Base-by-base conservation (phyloP, 2,329 filamentous ascomycete genomes). In the Pseudocercospora crystallina region DNA sequence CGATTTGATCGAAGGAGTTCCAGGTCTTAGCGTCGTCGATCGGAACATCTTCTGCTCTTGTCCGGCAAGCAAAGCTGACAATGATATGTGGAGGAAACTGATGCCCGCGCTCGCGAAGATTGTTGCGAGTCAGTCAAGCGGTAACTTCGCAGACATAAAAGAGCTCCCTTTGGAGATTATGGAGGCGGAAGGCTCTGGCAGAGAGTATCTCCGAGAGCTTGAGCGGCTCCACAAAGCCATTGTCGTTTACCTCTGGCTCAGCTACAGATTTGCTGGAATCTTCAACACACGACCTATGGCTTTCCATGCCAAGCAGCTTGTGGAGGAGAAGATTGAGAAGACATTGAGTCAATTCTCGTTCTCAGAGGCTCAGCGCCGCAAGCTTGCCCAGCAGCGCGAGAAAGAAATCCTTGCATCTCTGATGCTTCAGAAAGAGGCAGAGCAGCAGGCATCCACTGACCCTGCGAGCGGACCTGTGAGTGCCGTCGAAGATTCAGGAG, bases 181-280 rank as follows among this genome's bases (percentile, higher is more conserved):
- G 2, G 89, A 96, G 54, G 52, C 73, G 20, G 63, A 72, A 0
- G 67, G 76, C 1, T 72, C 71, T 0, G 67, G 67, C 1, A 72
- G 78, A 46, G 68, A 74, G 0, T 89, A 90, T 59, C 76, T 99
- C 9, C 74, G 76, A 47, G 71, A 76, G 8, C 75, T 26, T 14
- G 94, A 99, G 68, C 69, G 74, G 2, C 77, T 99, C 12, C 94
- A 99, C 73, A 88, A 89, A 62, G 78, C 83, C 26, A 75, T 99
- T 33, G 89, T 92, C 38, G 74, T 91, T 40, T 99, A 97, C 66
- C 78, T 95, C 2, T 99, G 94, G 94, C 77, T 99, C 12, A 92
- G 88, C 61, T 97, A 92, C 70, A 85, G 92, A 5, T 95, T 92
- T 69, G 78, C 83, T 3, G 88, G 89, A 42, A 79, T 95, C 43